phyloP scores from a whole-genome alignment of 73 alveolate species.

The Urostyla sp. region DNA sequence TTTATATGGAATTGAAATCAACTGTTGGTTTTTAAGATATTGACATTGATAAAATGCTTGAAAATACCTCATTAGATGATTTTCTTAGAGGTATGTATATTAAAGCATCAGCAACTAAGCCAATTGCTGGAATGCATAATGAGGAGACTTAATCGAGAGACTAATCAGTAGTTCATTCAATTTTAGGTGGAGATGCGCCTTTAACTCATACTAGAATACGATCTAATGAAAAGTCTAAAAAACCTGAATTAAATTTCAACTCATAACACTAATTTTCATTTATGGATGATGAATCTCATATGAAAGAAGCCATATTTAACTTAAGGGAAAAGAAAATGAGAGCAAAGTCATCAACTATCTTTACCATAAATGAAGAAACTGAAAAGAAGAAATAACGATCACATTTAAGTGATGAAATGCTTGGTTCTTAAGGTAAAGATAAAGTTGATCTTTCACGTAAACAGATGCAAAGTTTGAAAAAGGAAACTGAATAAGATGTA shows the following conservation, averaged over 20 bases:
- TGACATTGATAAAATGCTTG: constrained; percentile 62
- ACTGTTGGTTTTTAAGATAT: constrained; percentile 46
- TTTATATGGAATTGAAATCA: constrained; percentile 63
- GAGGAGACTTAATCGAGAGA: not conserved
- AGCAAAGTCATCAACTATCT: not conserved
- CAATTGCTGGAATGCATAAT: not conserved
- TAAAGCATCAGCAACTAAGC: not conserved
- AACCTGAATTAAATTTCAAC: not conserved
- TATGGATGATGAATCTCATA: not conserved
- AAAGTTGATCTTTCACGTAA: constrained; percentile 31
- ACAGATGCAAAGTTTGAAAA: not conserved
- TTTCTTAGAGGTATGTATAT: constrained; percentile 59
- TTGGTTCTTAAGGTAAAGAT: not conserved
- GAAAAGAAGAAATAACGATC: not conserved
- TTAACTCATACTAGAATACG: too few species aligned
- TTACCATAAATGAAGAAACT: not conserved
- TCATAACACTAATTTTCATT: not conserved
- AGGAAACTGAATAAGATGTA: not conserved
- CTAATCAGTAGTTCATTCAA: not conserved
- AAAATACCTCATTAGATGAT: constrained; percentile 65
- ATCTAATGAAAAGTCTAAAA: not conserved
- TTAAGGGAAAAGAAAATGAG: constrained; percentile 3
- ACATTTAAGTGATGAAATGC: not conserved
- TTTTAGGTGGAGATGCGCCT: not conserved
- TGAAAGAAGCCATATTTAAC: not conserved